Evolutionary conservation across 208 protist species (phyloP), one percentile per base, ranked within the genome.

Genomic region (Acanthamoeba rhysodes): DNA sequence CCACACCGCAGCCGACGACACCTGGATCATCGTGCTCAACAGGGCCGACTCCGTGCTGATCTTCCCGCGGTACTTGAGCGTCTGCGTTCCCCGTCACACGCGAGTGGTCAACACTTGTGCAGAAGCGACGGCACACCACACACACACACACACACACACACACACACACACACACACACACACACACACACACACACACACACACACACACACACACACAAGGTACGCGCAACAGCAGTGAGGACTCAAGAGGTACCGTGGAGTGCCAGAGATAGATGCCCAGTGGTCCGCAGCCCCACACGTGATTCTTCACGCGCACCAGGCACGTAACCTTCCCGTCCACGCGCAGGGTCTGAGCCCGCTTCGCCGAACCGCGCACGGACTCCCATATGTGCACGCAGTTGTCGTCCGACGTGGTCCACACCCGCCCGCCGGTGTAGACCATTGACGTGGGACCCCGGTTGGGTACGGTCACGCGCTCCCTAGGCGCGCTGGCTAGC

Each of bases 201-300:
- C n/a, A n/a, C n/a, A n/a, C n/a, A n/a, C n/a, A n/a, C n/a, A n/a
- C n/a, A n/a, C n/a, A n/a, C n/a, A n/a, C n/a, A n/a, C n/a, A n/a
- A n/a, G n/a, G n/a, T n/a, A 48, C 5, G 45, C 45, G 45, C 45
- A 76, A 32, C 68, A 29, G 32, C 22, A 1, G 2, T 2, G 32
- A 14, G 48, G 14, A 84, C 14, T 29, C 32, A 20, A 20, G 37
- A 16, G 32, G 82, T 90, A 90, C 82, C 18, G 82, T 68, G 48
- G 82, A 90, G 82, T 90, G 82, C 82, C 82, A 90, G 27, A 90
- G 50, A 22, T 64, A 68, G 34, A 90, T 90, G 37, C 82, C 82
- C 14, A 29, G 37, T 14, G 82, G 82, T 5, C 82, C 82, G 50
- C 82, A 90, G 57, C 50, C 82, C 82, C 82, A 90, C 37, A 90